Evolutionary conservation across 2,329 filamentous ascomycete genomes (phyloP), one percentile per base, ranked within the genome.

Genomic region (Colletotrichum abscissum): DNA sequence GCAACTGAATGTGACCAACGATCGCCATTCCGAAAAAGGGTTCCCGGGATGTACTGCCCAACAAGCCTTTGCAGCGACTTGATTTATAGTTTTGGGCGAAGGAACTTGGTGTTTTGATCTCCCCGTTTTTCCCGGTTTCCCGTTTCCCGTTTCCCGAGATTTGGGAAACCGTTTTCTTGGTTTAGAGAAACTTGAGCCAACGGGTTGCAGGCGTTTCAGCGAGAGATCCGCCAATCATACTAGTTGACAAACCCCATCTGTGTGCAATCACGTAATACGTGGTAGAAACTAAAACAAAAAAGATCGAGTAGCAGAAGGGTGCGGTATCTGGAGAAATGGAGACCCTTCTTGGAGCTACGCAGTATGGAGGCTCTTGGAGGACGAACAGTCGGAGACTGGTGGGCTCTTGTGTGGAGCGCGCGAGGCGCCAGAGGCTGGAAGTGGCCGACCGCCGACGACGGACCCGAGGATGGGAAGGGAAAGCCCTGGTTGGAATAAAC

Each of bases 81-180:
- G 2, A 0, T n/a, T 52, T 71, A 65, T 70, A 69, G 62, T 73
- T 73, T 72, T 71, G 63, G 46, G 42, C 55, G 69, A 65, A 56
- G 46, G 54, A 24, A 22, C 14, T 58, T 63, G 38, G 38, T 49
- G 58, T 59, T 54, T 49, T 19, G 58, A 22, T 52, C 42, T 68
- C 63, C 35, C 46, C 58, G 55, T 30, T 63, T 57, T 66, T 30
- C 33, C 22, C 46, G 16, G 11, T 14, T n/a, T 33, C n/a, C 28
- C 64, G 35, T 67, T 59, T 67, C 26, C 28, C 16, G 38, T n/a
- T 22, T 22, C 19, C 52, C 52, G 52, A 55, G 19, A 12, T 30
- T 30, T 14, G 9, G 42, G 42, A 28, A 33, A 14, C 33, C 26
- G 46, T 4, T 30, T 30, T 22, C 24, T 24, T 24, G 60, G 42